Evolutionary conservation across 2,329 filamentous ascomycete genomes (phyloP).

Genomic region (Nannizzia gypsea): DNA sequence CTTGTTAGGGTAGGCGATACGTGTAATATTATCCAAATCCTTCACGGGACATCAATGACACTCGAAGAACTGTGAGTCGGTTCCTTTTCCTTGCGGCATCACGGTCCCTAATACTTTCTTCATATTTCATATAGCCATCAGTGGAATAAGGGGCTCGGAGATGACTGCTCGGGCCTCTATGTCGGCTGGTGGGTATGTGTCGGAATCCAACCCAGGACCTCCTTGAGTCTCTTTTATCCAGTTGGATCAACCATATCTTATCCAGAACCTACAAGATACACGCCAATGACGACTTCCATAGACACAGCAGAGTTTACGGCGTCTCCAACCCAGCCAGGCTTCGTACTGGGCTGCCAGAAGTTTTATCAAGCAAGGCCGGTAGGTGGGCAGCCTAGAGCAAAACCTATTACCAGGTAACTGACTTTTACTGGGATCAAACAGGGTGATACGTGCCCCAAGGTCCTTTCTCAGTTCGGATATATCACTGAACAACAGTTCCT

Average conservation of each 20-base stretch:
- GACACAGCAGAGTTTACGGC: neutral
- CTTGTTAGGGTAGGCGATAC: constrained; percentile 4
- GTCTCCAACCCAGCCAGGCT: neutral
- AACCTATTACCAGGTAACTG: neutral
- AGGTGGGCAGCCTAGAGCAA: neutral
- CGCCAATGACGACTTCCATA: neutral
- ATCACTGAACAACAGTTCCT: constrained; percentile 8
- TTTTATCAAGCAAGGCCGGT: neutral
- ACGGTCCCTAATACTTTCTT: neutral
- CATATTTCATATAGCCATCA: constrained; percentile 2
- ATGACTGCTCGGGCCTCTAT: constrained; percentile 16
- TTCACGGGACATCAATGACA: constrained; percentile 3
- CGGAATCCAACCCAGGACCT: neutral
- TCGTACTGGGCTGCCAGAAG: neutral
- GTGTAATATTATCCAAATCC: constrained; percentile 4
- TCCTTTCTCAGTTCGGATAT: neutral
- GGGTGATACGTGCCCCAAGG: neutral
- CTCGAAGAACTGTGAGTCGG: constrained; percentile 9
- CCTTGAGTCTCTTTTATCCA: neutral
- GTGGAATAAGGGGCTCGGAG: constrained; percentile 9
- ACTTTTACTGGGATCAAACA: neutral
- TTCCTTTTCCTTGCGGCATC: neutral
- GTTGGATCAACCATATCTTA: neutral
- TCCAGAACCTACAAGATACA: neutral
- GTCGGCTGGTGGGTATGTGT: constrained; percentile 12